Conservation (phyloP, 1,139 yeast genomes). For the Debaryomyces udenii region DNA sequence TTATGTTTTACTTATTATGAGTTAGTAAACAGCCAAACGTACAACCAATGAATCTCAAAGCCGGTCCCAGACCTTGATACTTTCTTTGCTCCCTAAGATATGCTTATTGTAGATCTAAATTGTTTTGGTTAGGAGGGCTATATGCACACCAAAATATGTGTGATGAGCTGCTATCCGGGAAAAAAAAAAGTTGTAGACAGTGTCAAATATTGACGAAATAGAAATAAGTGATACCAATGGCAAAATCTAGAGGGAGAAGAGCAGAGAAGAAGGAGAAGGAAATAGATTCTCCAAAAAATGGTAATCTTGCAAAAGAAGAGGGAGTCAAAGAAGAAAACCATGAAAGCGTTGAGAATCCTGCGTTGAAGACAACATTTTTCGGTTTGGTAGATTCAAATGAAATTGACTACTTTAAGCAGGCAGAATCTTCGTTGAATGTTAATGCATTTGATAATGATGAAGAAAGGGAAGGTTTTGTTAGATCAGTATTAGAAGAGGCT, state of each 20-base stretch:
- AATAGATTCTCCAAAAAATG: constrained; percentile 17
- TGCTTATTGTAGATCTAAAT: too few species aligned
- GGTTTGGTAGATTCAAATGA: constrained; percentile 86
- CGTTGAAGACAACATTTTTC: constrained; percentile 53
- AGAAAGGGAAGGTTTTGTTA: constrained; percentile 72
- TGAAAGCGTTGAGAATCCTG: constrained; percentile 12
- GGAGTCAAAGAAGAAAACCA: constrained; percentile 12
- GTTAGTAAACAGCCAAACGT: too few species aligned
- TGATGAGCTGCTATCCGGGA: constrained; percentile 5
- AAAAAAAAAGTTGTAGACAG: constrained; percentile 1
- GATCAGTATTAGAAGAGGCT: constrained; percentile 82
- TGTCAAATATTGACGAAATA: background rate
- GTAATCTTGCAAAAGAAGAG: constrained; percentile 15
- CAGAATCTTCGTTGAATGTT: constrained; percentile 82
- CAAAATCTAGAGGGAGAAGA: constrained; percentile 68
- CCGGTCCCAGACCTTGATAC: too few species aligned
- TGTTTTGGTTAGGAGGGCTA: too few species aligned
- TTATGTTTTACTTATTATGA: too few species aligned
- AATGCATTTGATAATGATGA: constrained; percentile 77
- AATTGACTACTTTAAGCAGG: constrained; percentile 87
- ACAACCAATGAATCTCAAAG: too few species aligned
- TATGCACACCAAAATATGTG: constrained; percentile 4
- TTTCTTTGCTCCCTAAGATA: too few species aligned
- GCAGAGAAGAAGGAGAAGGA: constrained; percentile 42
- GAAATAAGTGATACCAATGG: constrained; percentile 18